Base-by-base conservation (phyloP, 2,329 filamentous ascomycete genomes). In the Exophiala lecanii-corni region DNA sequence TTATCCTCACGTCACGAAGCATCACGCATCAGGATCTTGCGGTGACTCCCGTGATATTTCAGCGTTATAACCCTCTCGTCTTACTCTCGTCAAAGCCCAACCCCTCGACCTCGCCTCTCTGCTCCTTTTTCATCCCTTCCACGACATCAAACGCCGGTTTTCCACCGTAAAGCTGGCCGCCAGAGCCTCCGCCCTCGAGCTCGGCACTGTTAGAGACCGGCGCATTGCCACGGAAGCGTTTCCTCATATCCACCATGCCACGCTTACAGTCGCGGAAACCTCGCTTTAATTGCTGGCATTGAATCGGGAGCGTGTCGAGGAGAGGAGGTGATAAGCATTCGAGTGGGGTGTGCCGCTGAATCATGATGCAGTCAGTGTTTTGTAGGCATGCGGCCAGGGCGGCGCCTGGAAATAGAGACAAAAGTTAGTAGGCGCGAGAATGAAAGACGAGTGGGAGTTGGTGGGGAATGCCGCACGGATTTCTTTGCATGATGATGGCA, bases 231-330 rank as follows among this genome's bases (percentile, higher is more conserved):
- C 92, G 80, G 69, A 98, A 97, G 23, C 92, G 84, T 72, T 97
- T 97, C 64, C 92, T 86, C 92, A 98, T 98, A 65, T 98, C 92
- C 57, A 97, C 85, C 80, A 94, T 81, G 54, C 92, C 92, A 54
- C 91, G 85, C 68, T 94, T 94, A 77, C 92, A 98, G 63, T 96
- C 87, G 63, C 87, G 86, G 59, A 94, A 92, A 34, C 89, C 88
- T 64, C 88, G 89, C 64, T 91, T 88, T 47, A 98, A 77, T 67
- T 96, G 91, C 63, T 91, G 88, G 69, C 92, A 98, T 67, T 84
- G 82, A 17, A 78, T 82, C 15, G 92, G 91, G 10, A 98, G 81
- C 5, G 82, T 83, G 51, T 92, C 82, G 63, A 81, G 74, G 51
- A 94, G 81, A 3, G 91, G 91, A 13, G 82, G 75, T 36, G 86